Conservation (phyloP, 176 grass and related monocot genomes). For the Themeda triandra region DNA sequence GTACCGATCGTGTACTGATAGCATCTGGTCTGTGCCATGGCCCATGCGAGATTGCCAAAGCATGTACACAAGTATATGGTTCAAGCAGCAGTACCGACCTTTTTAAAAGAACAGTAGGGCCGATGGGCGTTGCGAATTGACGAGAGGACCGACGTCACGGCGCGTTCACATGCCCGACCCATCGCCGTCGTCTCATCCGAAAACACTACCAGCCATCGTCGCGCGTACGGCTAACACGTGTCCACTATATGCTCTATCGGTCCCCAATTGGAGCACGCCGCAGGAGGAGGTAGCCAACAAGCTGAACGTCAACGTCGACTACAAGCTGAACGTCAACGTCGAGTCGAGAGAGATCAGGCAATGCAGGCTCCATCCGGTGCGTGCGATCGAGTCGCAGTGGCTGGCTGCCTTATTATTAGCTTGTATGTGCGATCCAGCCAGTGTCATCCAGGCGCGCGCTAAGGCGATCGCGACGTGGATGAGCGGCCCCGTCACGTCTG, state of each 20-base stretch:
- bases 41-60: no score
- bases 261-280: background rate
- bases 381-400: background rate
- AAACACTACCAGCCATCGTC: background rate
- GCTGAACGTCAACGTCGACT: background rate
- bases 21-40: background rate
- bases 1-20: background rate
- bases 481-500: background rate
- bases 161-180: background rate
- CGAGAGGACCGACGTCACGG: conserved; percentile 18
- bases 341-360: background rate
- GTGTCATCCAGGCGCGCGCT: background rate
- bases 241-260: background rate
- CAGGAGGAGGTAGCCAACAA: background rate
- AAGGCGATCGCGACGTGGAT: background rate
- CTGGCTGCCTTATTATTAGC: background rate
- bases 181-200: background rate
- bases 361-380: background rate
- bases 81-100: background rate
- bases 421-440: background rate
- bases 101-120: background rate
- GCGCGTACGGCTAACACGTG: background rate
- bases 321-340: background rate
- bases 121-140: background rate
- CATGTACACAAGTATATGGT: background rate